Base-by-base conservation (phyloP, 1,284 basidiomycete species). In the Chiua sp. region DNA sequence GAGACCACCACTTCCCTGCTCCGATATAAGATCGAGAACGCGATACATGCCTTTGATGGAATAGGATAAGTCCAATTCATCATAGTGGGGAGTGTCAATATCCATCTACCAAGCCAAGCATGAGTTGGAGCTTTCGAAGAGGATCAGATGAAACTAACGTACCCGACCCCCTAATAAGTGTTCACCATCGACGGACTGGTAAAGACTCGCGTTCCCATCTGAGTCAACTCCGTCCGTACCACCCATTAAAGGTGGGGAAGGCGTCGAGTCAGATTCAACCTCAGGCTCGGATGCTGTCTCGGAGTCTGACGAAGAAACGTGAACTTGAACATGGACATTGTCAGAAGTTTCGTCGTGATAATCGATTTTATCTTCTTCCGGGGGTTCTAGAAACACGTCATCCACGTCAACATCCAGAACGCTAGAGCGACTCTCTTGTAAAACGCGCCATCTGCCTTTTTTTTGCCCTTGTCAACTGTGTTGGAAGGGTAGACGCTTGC, bases 1-100 rank as follows among this genome's bases (percentile, higher is more conserved):
- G 8, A 82, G 72, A 13, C 85, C 84, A 3, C 82, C 78, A 47
- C 78, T 82, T 2, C 81, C 79, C 46, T 77, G 74, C 62, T 87
- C 85, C 23, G 72, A 76, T 55, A 85, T 79, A 7, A 86, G 72
- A 57, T 87, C 82, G 16, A 87, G 72, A 32, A 87, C 77, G 6
- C 84, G 76, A 69, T 82, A 83, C 73, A 84, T 73, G 2, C 79
- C 80, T 35, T 70, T 68, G 62, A 84, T 69, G 0, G 67, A 64
- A 39, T 60, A 55, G 10, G 67, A 64, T 46, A 78, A 58, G 59
- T 78, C 70, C 18, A 65, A 53, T 47, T 57, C 63, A 35, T 72
- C 68, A 4, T 13, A 59, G 33, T 56, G 62, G 1, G 47, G 44
- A 26, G 6, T 1, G 4, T 69, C 66, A 15, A 72, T 22, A 37